A percentile compares a stretch with the other conserved stretches of the same genome.
These are phyloP conservation scores for Metschnikowia lochheadii DNA, from an alignment of 805 yeast species.

Conservation along the genomic window DNA sequence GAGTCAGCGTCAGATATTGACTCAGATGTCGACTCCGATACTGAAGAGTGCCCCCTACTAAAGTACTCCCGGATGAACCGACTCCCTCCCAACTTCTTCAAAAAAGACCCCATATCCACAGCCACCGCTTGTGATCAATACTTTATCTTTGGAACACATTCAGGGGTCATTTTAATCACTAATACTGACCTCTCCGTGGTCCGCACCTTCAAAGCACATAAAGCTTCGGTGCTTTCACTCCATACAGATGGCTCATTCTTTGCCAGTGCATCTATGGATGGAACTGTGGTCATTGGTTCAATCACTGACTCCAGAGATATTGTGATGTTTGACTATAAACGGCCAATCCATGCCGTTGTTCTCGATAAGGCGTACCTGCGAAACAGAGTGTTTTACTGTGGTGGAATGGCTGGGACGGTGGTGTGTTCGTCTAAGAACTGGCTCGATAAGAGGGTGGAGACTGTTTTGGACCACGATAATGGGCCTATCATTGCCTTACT, in stretches of 20 bases:
- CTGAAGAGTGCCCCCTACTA: slow-evolving; percentile 50
- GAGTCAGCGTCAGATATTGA: neutral
- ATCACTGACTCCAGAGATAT: slow-evolving; percentile 58
- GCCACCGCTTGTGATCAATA: slow-evolving; percentile 56
- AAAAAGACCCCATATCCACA: slow-evolving; percentile 73
- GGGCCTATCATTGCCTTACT: slow-evolving; percentile 72
- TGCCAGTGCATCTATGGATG: slow-evolving; percentile 91
- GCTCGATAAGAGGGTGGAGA: slow-evolving; percentile 79
- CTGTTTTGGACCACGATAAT: slow-evolving; percentile 51
- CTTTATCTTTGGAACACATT: slow-evolving; percentile 83
- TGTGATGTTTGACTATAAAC: slow-evolving; percentile 71
- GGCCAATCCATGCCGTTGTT: slow-evolving; percentile 87
- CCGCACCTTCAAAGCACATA: slow-evolving; percentile 76
- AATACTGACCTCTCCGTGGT: slow-evolving; percentile 55
- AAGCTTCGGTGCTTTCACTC: slow-evolving; percentile 75
- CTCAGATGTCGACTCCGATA: slow-evolving; percentile 7
- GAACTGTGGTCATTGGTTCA: slow-evolving; percentile 81
- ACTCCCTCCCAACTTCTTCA: slow-evolving; percentile 68
- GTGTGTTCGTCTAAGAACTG: slow-evolving; percentile 73
- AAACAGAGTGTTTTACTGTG: slow-evolving; percentile 68
- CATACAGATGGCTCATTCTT: slow-evolving; percentile 69
- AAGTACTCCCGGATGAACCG: slow-evolving; percentile 68
- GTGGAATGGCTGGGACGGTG: slow-evolving; percentile 87
- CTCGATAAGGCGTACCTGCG: slow-evolving; percentile 64
- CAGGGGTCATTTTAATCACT: slow-evolving; percentile 74